These are phyloP conservation scores for Xerocomus potaroensis DNA, from an alignment of 768 basidiomycete species.

Conservation along the genomic window DNA sequence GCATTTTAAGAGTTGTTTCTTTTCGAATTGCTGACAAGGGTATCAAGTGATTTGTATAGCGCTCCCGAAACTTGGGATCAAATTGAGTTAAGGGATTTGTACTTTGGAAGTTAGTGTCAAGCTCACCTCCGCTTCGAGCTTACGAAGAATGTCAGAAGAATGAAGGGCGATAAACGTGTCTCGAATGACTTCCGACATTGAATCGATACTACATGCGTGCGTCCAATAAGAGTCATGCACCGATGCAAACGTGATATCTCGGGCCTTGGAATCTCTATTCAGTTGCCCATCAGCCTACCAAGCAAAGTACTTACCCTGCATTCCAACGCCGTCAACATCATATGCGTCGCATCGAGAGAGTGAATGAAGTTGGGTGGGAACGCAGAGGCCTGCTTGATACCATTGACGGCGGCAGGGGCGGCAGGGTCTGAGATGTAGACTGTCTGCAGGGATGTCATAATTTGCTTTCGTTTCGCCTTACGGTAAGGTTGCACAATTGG, in stretches of 20 bases:
- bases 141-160: slow-evolving; percentile 75
- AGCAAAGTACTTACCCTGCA: slow-evolving; percentile 56
- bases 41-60: slow-evolving; percentile 71
- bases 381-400: slow-evolving; percentile 86
- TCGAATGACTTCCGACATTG: slow-evolving; percentile 86
- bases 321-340: slow-evolving; percentile 93
- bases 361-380: slow-evolving; percentile 99
- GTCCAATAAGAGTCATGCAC: slow-evolving; percentile 99
- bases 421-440: slow-evolving; percentile 90
- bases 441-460: slow-evolving; percentile 79
- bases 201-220: slow-evolving; percentile 80
- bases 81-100: neutral
- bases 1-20: slow-evolving; percentile 35
- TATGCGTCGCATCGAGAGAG: slow-evolving; percentile 95
- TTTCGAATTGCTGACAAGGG: slow-evolving; percentile 49
- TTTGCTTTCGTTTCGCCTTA: slow-evolving; percentile 74
- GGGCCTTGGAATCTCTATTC: slow-evolving; percentile 43
- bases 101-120: neutral
- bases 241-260: slow-evolving; percentile 80
- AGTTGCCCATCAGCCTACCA: neutral
- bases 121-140: slow-evolving; percentile 69
- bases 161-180: slow-evolving; percentile 93
- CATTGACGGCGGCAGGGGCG: slow-evolving; percentile 70
- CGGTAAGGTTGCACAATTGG: slow-evolving; percentile 97
- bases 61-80: slow-evolving; percentile 60